A percentile compares a stretch with the other conserved stretches of the same genome.
These are phyloP conservation scores for Mortierella antarctica DNA, from an alignment of 192 early-diverging fungal genomes.

Conservation along the genomic window DNA sequence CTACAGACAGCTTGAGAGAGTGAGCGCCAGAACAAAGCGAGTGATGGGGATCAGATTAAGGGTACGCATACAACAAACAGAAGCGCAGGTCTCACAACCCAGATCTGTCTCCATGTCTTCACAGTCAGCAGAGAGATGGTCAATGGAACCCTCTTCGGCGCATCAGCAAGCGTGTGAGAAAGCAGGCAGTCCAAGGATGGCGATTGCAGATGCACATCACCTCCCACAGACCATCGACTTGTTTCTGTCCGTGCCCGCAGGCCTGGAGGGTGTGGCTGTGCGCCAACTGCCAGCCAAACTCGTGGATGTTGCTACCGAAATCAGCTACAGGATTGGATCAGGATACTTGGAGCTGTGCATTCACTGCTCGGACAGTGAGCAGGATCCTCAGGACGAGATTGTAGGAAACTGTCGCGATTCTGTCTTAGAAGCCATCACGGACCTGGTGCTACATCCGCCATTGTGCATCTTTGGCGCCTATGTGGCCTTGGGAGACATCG, in stretches of 20 bases:
- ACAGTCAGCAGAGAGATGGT: too few relatives aligned
- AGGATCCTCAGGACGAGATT: not conserved
- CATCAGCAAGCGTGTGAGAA: not conserved
- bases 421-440: not conserved
- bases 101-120: too few relatives aligned
- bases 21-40: too few relatives aligned
- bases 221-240: conserved; percentile 7
- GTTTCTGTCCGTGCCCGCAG: conserved; percentile 33
- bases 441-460: conserved; percentile 33
- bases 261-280: conserved; percentile 36
- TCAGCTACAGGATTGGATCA: conserved; percentile 24
- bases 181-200: not conserved
- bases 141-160: too few relatives aligned
- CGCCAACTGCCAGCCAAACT: conserved; percentile 6
- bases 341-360: conserved; percentile 17
- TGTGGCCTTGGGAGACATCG: conserved; percentile 21
- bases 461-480: conserved; percentile 33
- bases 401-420: too few relatives aligned
- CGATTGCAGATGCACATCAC: not conserved
- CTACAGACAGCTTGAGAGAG: too few relatives aligned
- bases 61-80: too few relatives aligned
- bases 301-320: conserved; percentile 9
- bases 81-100: too few relatives aligned
- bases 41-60: too few relatives aligned
- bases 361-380: too few relatives aligned